Base-by-base conservation (phyloP, 495 filamentous ascomycete genomes). In the Daldinia vernicosa region DNA sequence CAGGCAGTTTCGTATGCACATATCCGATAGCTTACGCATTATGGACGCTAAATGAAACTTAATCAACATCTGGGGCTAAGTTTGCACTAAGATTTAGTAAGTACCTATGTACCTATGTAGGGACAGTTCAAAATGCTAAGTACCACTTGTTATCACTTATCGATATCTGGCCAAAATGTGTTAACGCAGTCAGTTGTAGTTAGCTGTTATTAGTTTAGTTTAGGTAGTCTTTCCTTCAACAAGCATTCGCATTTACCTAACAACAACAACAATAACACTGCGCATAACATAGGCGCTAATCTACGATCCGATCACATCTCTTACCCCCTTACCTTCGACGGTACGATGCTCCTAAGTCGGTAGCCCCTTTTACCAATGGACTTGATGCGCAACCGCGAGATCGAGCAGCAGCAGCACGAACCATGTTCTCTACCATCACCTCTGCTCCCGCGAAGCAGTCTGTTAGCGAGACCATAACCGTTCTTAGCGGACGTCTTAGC, bases 371-470 rank as follows among this genome's bases (percentile, higher is more conserved):
- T 66, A 58, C 75, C 73, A 74, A 80, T 80, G 79, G 77, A 76
- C 57, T 68, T 71, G 63, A 76, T 58, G 60, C 69, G 67, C 72
- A 69, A 73, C 57, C 33, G 35, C 70, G 56, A 59, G 60, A 72
- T 66, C 59, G 39, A 67, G 62, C 66, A 52, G 63, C 63, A 60
- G 57, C 69, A 71, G 47, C 52, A 74, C 64, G 14, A 67, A 84
- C 80, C 77, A 95, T 97, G 93, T 92, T 96, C 80, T 90, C 91
- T 78, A 83, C 73, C 66, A 94, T 96, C 80, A 90, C 92, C 71
- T 89, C 94, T 83, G 91, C 93, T 76, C 95, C 95, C 72, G 92
- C 92, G 80, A 97, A 95, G 87, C 95, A 98, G 87, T 95, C 92
- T 79, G 95, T 93, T 64, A 92, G 91, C 73, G 93, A 96, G 74